Percentiles rank a stretch among this genome's conserved stretches.
Conservation (phyloP, 768 basidiomycete genomes). For the Tricholomella constricta region DNA sequence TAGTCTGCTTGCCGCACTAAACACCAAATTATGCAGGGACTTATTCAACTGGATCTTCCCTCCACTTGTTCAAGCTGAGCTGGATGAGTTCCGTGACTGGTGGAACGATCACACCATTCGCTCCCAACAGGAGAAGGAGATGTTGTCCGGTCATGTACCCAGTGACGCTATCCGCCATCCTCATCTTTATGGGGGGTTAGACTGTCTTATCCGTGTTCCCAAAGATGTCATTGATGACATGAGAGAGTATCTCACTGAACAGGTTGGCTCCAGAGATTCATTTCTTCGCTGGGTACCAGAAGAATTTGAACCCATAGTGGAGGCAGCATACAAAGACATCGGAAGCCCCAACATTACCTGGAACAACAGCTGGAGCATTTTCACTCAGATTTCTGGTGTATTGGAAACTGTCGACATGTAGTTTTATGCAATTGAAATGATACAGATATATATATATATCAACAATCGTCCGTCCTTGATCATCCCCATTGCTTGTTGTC, state of each 20-base stretch:
- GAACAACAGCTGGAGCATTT: background rate
- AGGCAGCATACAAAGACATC: background rate
- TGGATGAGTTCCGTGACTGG: constrained; percentile 27
- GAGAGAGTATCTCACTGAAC: constrained; percentile 12
- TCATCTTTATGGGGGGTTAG: constrained; percentile 10
- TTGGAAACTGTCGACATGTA: too few species aligned
- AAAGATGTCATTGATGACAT: constrained; percentile 11
- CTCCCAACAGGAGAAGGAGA: constrained; percentile 21
- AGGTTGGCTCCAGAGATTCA: constrained; percentile 15
- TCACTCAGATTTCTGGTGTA: too few species aligned
- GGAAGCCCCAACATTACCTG: background rate
- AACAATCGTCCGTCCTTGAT: too few species aligned
- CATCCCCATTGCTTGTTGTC: too few species aligned
- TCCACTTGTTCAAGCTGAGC: constrained; percentile 27
- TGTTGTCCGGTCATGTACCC: constrained; percentile 33
- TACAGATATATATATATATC: too few species aligned
- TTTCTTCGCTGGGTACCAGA: constrained; percentile 6
- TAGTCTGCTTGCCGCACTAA: too few species aligned
- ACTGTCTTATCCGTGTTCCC: constrained; percentile 17
- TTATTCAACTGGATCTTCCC: constrained; percentile 30
- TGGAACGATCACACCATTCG: constrained; percentile 34
- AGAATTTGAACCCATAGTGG: background rate
- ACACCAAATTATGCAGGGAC: too few species aligned
- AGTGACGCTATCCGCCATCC: constrained; percentile 22
- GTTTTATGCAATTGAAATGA: too few species aligned